Evolutionary conservation across 805 yeast genomes (phyloP).

Genomic region (Hanseniaspora vineae): DNA sequence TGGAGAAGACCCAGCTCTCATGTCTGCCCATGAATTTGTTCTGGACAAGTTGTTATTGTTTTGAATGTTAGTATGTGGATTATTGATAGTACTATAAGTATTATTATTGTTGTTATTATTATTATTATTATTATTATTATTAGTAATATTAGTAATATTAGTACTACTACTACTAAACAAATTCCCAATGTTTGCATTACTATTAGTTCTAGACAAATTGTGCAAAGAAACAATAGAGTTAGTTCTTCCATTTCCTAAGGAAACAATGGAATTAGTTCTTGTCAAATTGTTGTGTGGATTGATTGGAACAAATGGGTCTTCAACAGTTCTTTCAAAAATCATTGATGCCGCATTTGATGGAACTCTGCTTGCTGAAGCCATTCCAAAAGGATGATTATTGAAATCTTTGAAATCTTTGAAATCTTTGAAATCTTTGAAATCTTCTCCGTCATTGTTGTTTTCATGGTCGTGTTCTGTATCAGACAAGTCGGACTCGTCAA

Average conservation of each 20-base stretch:
- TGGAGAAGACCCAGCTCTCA: conserved; percentile 1
- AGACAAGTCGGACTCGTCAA: background rate
- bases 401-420: too few relatives aligned
- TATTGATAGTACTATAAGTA: too few relatives aligned
- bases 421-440: too few relatives aligned
- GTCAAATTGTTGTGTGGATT: conserved; percentile 5
- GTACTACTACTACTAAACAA: too few relatives aligned
- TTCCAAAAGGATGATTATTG: background rate
- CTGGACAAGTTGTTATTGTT: conserved; percentile 4
- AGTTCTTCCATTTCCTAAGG: conserved; percentile 10
- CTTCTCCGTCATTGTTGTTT: background rate
- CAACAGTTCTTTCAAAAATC: conserved; percentile 57
- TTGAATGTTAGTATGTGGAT: conserved; percentile 5
- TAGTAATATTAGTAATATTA: too few relatives aligned
- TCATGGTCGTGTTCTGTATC: background rate
- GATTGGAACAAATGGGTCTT: conserved; percentile 31
- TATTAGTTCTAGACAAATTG: background rate
- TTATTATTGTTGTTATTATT: too few relatives aligned
- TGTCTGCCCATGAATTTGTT: background rate
- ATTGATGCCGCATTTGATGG: conserved; percentile 23
- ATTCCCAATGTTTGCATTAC: background rate
- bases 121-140: too few relatives aligned
- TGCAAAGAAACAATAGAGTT: conserved; percentile 4
- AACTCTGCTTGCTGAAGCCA: background rate
- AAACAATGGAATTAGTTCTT: conserved; percentile 16